Base-by-base conservation (phyloP, 805 yeast genomes). In the Lipomyces lipofer region DNA sequence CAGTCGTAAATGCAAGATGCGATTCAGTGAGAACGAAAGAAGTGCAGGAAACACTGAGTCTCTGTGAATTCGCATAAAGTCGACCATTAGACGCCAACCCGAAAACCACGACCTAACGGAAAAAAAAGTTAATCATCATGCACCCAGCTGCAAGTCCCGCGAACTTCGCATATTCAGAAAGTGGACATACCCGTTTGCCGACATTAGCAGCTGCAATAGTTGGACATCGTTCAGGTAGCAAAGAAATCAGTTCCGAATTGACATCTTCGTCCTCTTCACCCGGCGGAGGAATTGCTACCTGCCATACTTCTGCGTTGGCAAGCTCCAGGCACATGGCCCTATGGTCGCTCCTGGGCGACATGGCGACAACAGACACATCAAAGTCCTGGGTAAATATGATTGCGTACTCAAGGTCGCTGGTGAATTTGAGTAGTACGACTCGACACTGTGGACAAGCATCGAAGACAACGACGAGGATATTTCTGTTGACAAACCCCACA, bases 1-100 rank as follows among this genome's bases (percentile, higher is more conserved):
- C 95, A 1, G 96, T 91, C 0, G 99, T 94, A 67, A 86, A 86
- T 27, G 88, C 69, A 12, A 92, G 72, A 65, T 86, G 85, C 6
- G 83, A 76, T 38, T 84, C 90, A 0, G 96, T 83, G 10, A 86
- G 71, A 52, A 80, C 77, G 53, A 92, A 69, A 0, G 98, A 91
- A 0, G 98, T 91, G 12, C 88, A 91, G 12, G 92, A 89, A 2
- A 81, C 75, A 1, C 87, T 77, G 12, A 90, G 67, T 56, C 79
- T 82, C 13, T 75, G 72, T 0, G 77, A 77, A 60, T 85, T 82
- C 2, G 83, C 83, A 67, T 74, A 88, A 12, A 94, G 71, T 64
- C 85, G 86, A 52, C 97, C 97, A 58, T 77, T 81, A 4, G 79
- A 71, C 0, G 95, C 78, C 27, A 92, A 70, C 49, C 97, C 98